Percentiles rank a stretch among this genome's conserved stretches.
These are phyloP conservation scores for Calophaca sinica DNA, from an alignment of 306 rosid species.

Conservation along the genomic window DNA sequence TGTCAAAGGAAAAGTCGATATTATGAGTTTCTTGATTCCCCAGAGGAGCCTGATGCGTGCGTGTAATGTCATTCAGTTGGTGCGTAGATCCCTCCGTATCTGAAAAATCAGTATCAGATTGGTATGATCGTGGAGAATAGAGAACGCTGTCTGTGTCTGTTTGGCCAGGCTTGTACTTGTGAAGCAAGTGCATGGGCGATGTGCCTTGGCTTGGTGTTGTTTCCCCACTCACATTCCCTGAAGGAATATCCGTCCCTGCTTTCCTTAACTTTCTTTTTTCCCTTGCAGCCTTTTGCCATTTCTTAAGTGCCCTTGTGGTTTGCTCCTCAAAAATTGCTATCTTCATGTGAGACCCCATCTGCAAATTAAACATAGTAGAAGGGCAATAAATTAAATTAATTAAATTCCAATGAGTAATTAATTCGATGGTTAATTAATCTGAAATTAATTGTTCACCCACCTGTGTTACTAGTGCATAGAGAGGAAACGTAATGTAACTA, in stretches of 20 bases:
- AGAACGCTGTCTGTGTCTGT: constrained; percentile 50
- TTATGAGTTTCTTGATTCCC: constrained; percentile 34
- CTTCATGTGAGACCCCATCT: constrained; percentile 89
- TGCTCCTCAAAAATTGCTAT: constrained; percentile 73
- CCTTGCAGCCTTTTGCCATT: constrained; percentile 68
- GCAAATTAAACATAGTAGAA: neutral
- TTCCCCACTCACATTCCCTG: constrained; percentile 59
- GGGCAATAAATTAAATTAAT: too few relatives aligned
- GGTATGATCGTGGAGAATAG: constrained; percentile 62
- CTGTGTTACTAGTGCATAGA: constrained; percentile 72
- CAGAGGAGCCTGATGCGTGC: neutral
- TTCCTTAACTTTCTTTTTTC: constrained; percentile 54
- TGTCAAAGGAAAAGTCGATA: constrained; percentile 62
- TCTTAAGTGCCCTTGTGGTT: constrained; percentile 70
- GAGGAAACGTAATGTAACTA: constrained; percentile 76
- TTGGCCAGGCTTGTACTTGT: constrained; percentile 53
- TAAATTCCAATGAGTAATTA: too few relatives aligned
- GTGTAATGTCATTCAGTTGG: constrained; percentile 25
- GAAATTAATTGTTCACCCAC: constrained; percentile 15
- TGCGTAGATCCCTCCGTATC: constrained; percentile 43
- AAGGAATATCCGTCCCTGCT: constrained; percentile 40
- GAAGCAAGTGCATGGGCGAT: constrained; percentile 66
- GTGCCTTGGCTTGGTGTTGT: constrained; percentile 69
- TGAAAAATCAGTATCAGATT: constrained; percentile 64
- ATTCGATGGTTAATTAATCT: too few relatives aligned